Evolutionary conservation across 2,329 filamentous ascomycete genomes (phyloP).

Genomic region (Cladosporium sp.): DNA sequence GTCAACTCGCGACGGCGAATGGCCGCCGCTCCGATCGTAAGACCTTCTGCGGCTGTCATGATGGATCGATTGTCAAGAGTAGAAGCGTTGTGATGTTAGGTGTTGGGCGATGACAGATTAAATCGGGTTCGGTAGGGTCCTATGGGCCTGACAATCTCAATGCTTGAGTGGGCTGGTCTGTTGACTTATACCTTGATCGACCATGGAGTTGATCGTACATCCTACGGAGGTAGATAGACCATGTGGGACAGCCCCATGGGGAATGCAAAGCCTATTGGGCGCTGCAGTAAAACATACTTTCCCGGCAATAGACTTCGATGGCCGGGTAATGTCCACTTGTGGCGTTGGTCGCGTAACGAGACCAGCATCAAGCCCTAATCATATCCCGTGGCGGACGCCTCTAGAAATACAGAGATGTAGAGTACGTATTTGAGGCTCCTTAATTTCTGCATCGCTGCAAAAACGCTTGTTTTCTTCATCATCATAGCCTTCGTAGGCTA

Average conservation of each 20-base stretch:
- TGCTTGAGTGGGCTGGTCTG: neutral
- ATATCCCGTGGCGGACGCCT: neutral
- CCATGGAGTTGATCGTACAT: neutral
- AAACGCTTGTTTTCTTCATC: neutral
- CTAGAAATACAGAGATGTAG: neutral
- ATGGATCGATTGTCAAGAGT: neutral
- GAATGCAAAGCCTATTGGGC: neutral
- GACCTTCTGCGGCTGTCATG: conserved; percentile 14
- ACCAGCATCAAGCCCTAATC: neutral
- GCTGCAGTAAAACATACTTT: neutral
- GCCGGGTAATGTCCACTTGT: neutral
- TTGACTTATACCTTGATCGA: neutral
- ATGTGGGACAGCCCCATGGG: neutral
- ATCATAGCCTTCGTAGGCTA: neutral
- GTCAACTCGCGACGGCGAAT: conserved; percentile 20
- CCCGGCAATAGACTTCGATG: neutral
- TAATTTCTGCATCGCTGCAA: neutral
- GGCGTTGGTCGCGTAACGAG: neutral
- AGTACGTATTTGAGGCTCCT: neutral
- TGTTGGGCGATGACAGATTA: neutral
- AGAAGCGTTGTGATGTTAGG: neutral
- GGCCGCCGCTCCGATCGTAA: conserved; percentile 17
- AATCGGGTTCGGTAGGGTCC: neutral
- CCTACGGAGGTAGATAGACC: neutral
- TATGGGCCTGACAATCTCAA: neutral